Base-by-base conservation (phyloP, 1,284 basidiomycete species). In the Leucoagaricus sp. region DNA sequence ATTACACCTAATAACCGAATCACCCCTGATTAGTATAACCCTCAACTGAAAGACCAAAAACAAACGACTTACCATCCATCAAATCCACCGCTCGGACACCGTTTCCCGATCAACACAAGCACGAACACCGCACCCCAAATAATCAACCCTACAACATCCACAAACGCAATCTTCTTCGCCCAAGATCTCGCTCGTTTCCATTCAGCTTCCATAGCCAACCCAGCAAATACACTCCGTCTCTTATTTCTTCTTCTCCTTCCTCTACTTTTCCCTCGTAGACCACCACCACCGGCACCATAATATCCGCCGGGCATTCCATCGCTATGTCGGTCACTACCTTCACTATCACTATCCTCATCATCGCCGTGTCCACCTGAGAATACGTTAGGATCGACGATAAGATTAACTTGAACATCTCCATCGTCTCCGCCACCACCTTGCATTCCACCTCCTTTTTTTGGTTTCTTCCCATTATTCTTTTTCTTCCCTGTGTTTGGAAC, bases 361-460 rank as follows among this genome's bases (percentile, higher is more conserved):
- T 73, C 71, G 1, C 72, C 72, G 19, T 28, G 28, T 21, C 52
- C 49, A 38, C 45, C 53, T 4, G 53, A 53, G 57, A 89, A 85
- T 60, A 81, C 79, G 2, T 73, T 72, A 7, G 86, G 86, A 65
- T 88, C 85, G 29, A 88, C 84, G 59, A 88, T 88, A 45, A 88
- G 73, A 65, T 88, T 89, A 51, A 88, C 85, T 58, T 88, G 86
- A 0, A 89, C 81, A 61, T 81, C 77, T 5, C 75, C 74, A 41
- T 58, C 60, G 8, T 57, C 36, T 9, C 36, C 62, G 1, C 49
- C 51, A 1, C 54, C 65, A 45, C 63, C 54, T 44, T 67, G 65
- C 55, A 68, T 66, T 54, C 64, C 44, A 58, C 71, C 57, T 69
- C 45, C 52, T 47, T 66, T 63, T 65, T 62, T 67, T 51, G 62